Percentiles rank a stretch among this genome's conserved stretches.
Conservation (phyloP, 495 filamentous ascomycete species). For the Podospora fimiseda region DNA sequence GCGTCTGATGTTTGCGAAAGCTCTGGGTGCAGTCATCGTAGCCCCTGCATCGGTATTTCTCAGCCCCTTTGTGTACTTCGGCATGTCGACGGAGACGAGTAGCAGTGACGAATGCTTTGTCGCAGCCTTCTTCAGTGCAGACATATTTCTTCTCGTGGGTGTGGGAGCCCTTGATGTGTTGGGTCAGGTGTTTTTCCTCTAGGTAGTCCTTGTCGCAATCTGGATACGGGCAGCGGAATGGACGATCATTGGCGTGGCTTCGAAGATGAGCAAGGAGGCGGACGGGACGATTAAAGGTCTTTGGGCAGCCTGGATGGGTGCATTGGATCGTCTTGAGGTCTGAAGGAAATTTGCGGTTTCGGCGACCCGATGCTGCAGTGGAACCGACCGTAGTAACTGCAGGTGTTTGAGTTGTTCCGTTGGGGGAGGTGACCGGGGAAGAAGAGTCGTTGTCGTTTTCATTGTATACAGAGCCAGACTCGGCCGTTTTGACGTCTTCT, state of each 20-base stretch:
- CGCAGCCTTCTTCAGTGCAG: constrained; percentile 66
- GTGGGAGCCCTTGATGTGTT: constrained; percentile 79
- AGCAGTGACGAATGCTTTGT: constrained; percentile 70
- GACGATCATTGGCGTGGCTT: constrained; percentile 73
- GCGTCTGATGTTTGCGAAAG: constrained; percentile 84
- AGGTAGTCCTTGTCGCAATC: constrained; percentile 77
- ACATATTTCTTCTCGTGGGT: constrained; percentile 61
- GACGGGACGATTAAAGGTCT: constrained; percentile 83
- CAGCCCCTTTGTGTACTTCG: constrained; percentile 59
- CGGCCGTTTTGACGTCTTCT: constrained; percentile 5
- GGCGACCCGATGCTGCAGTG: constrained; percentile 49
- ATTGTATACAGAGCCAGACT: constrained; percentile 12
- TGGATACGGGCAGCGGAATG: constrained; percentile 59
- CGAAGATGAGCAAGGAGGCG: constrained; percentile 70
- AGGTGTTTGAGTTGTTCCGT: constrained; percentile 15
- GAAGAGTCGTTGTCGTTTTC: constrained; percentile 8
- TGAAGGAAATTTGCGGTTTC: constrained; percentile 54
- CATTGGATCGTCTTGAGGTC: constrained; percentile 69
- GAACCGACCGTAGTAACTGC: constrained; percentile 32
- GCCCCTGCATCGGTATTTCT: constrained; percentile 65
- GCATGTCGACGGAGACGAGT: constrained; percentile 65
- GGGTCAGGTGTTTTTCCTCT: constrained; percentile 71
- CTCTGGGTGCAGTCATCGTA: constrained; percentile 67
- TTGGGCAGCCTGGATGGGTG: constrained; percentile 60
- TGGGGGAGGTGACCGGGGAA: not conserved